phyloP scores from a whole-genome alignment of 2,329 filamentous ascomycete species.

The Coniochaeta sp. region DNA sequence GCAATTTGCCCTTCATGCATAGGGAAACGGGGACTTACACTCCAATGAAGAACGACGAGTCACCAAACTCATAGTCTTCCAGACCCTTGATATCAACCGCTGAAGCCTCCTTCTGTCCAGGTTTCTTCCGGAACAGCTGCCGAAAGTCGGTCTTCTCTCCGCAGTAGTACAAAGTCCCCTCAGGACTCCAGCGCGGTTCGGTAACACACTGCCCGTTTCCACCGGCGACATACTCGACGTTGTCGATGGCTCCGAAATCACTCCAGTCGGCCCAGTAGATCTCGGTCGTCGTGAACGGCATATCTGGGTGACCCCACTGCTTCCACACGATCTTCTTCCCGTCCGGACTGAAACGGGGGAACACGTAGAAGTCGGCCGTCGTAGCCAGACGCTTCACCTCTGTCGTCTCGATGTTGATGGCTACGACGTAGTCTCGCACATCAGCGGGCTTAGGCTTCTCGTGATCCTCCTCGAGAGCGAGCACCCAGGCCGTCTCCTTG shows the following conservation, averaged over 20 bases:
- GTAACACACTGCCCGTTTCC: conserved; percentile 32
- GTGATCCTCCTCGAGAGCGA: conserved; percentile 48
- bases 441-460: conserved; percentile 21
- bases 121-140: conserved; percentile 34
- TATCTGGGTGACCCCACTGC: conserved; percentile 47
- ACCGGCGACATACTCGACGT: conserved; percentile 32
- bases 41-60: conserved; percentile 21
- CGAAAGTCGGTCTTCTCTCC: conserved; percentile 39
- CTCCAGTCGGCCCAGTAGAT: conserved; percentile 37
- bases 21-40: conserved; percentile 17
- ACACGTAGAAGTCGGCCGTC: conserved; percentile 46
- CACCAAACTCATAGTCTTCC: conserved; percentile 32
- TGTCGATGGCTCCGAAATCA: conserved; percentile 20
- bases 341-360: conserved; percentile 40
- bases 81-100: conserved; percentile 28
- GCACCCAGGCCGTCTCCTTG: conserved; percentile 29
- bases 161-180: conserved; percentile 40
- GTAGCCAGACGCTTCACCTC: conserved; percentile 29
- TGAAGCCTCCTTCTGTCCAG: conserved; percentile 16
- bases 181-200: conserved; percentile 43
- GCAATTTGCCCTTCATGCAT: conserved; percentile 9
- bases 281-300: conserved; percentile 42
- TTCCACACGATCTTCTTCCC: conserved; percentile 42
- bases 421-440: conserved; percentile 31
- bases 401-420: conserved; percentile 32